Conservation (phyloP, 768 basidiomycete species). For the Crucibulum laeve region DNA sequence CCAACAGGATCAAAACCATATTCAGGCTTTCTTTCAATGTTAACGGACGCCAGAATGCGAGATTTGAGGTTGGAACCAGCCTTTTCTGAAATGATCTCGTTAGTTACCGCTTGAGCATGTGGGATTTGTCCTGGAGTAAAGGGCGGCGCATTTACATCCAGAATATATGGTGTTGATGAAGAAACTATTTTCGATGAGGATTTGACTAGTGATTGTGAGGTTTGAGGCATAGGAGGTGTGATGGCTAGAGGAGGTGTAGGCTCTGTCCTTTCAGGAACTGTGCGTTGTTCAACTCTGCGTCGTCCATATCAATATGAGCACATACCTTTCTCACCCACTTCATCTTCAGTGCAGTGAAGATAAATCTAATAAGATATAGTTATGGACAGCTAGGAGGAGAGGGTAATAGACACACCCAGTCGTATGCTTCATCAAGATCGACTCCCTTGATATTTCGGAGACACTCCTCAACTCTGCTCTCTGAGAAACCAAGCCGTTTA, state of each 20-base stretch:
- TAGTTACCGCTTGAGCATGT: no score
- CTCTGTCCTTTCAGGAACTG: no score
- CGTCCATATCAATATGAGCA: conserved; percentile 2
- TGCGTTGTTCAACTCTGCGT: no score
- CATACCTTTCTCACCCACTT: conserved; percentile 42
- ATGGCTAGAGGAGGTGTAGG: no score
- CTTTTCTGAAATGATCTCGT: no score
- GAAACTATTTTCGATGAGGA: no score
- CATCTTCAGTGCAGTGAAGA: conserved; percentile 57
- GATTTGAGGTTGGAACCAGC: no score
- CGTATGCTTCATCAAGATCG: conserved; percentile 84
- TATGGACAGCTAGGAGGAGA: not conserved
- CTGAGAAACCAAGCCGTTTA: conserved; percentile 70
- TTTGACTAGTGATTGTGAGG: no score
- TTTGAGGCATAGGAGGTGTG: no score
- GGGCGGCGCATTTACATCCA: no score
- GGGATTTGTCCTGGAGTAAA: no score
- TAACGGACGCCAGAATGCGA: not conserved
- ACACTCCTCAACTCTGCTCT: conserved; percentile 68
- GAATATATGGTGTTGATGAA: no score
- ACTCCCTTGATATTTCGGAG: conserved; percentile 56
- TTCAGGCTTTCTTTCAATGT: not conserved
- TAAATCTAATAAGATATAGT: conserved; percentile 44
- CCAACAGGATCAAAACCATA: conserved; percentile 19
- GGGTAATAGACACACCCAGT: conserved; percentile 64